These are phyloP conservation scores for Penicillium robsamsonii DNA, from an alignment of 495 filamentous ascomycete genomes.

Conservation along the genomic window DNA sequence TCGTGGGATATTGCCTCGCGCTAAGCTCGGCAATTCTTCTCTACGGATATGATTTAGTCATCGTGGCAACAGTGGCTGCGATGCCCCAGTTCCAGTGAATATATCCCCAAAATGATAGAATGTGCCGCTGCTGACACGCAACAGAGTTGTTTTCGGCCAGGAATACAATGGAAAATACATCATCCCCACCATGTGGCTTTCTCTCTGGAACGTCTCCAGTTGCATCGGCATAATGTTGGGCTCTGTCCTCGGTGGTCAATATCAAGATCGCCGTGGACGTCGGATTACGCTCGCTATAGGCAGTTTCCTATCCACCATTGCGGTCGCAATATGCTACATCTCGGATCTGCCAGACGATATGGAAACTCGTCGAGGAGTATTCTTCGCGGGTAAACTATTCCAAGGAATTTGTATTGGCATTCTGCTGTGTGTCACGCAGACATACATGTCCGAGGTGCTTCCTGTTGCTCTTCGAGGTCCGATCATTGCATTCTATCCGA, in stretches of 20 bases:
- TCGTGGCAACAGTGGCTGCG: slow-evolving; percentile 45
- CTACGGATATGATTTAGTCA: slow-evolving; percentile 50
- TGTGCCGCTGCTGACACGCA: not conserved
- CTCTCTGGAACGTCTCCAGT: slow-evolving; percentile 42
- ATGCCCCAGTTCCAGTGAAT: slow-evolving; percentile 44
- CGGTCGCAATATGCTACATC: slow-evolving; percentile 36
- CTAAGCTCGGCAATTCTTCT: slow-evolving; percentile 39
- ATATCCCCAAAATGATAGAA: not conserved
- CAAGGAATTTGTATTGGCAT: slow-evolving; percentile 45
- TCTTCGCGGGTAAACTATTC: slow-evolving; percentile 35
- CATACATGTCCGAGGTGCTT: slow-evolving; percentile 48
- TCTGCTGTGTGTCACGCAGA: slow-evolving; percentile 41
- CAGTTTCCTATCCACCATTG: slow-evolving; percentile 37
- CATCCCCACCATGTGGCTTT: slow-evolving; percentile 48
- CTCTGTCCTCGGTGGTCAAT: slow-evolving; percentile 35
- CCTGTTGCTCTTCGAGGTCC: slow-evolving; percentile 42
- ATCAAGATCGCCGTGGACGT: slow-evolving; percentile 44
- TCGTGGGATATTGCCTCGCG: slow-evolving; percentile 31
- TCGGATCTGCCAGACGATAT: slow-evolving; percentile 31
- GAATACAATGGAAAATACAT: slow-evolving; percentile 35
- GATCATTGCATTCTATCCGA: slow-evolving; percentile 44
- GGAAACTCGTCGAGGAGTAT: slow-evolving; percentile 27
- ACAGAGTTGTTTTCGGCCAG: slow-evolving; percentile 37
- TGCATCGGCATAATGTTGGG: slow-evolving; percentile 45
- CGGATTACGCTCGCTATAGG: slow-evolving; percentile 35